Evolutionary conservation across 2,329 filamentous ascomycete genomes (phyloP), one percentile per base, ranked within the genome.

Genomic region (Teratosphaeriaceae sp.): DNA sequence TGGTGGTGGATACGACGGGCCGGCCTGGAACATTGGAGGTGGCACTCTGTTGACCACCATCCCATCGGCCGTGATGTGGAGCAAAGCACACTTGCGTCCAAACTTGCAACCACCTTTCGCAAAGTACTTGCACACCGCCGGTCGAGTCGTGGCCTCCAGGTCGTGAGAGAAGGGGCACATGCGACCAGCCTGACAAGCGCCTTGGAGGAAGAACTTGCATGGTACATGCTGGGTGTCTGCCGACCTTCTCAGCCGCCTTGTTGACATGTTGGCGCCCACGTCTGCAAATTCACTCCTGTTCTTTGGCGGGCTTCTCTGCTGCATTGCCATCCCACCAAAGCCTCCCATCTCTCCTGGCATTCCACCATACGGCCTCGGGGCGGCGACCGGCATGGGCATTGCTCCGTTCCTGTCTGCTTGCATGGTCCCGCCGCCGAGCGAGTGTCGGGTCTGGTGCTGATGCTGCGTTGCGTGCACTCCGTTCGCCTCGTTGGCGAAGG

Each of bases 91-190:
- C 69, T 97, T 97, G 51, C 88, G 85, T 49, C 92, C 92, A 65
- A 97, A 98, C 67, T 97, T 97, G 80, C 92, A 98, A 68, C 96
- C 96, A 54, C 92, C 92, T 88, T 97, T 98, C 61, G 89, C 85
- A 65, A 97, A 98, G 71, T 97, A 98, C 70, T 97, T 98, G 82
- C 92, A 98, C 11, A 80, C 79, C 52, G 94, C 81, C 49, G 85
- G 89, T 64, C 96, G 88, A 40, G 85, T 79, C 30, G 88, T 80
- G 22, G 82, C 78, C 62, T 92, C 86, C 51, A 92, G 81, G 51
- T 94, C 90, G 70, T 98, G 92, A 58, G 88, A 87, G 69, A 97
- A 98, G 30, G 92, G 92, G 71, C 92, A 98, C 53, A 89, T 88
- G 64, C 85, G 86, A 56, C 92, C 92, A 45, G 92, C 92, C 75